Evolutionary conservation across 1,284 basidiomycete species (phyloP), one percentile per base, ranked within the genome.

Genomic region (Heterobasidion annosum): DNA sequence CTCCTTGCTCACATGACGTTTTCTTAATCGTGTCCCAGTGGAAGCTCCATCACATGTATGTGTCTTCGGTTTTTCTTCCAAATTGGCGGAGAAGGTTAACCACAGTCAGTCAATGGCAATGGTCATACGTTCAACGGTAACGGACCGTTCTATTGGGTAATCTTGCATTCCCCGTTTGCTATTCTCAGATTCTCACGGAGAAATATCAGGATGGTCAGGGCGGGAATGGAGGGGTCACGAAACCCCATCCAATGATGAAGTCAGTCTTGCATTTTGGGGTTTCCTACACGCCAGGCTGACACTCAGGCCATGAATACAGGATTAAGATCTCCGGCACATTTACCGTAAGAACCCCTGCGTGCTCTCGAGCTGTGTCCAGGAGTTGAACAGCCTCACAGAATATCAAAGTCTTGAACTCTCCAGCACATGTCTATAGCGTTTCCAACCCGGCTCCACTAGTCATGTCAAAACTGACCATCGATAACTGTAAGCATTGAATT

Each of bases 271-370:
- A 18, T 43, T 35, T 43, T 35, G 4, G 25, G 3, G 3, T 25
- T 25, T 25, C 25, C 25, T 25, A 25, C 25, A 25, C 25, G 25
- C 25, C 25, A 25, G 25, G 25, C 25, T 25, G 25, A 25, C 25
- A 40, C 37, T 40, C 18, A 15, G 25, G 10, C 25, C 19, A 48
- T 25, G 25, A 25, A 25, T 25, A 25, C 54, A 79, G 78, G 64
- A 80, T 81, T 56, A 73, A 74, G 60, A 79, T 78, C 2, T 81
- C 78, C 34, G 79, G 79, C 1, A 71, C 70, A 9, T 81, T 72
- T 60, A 63, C 65, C 25, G 75, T 77, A 46, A 54, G 70, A 15
- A 34, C 33, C 55, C 32, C 35, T 5, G 25, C 25, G 25, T 25
- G n/a, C 37, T 34, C 34, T 19, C 48, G 34, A 9, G 8, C 9